Base-by-base conservation (phyloP, 2,329 filamentous ascomycete species). In the Neonectria ditissima region DNA sequence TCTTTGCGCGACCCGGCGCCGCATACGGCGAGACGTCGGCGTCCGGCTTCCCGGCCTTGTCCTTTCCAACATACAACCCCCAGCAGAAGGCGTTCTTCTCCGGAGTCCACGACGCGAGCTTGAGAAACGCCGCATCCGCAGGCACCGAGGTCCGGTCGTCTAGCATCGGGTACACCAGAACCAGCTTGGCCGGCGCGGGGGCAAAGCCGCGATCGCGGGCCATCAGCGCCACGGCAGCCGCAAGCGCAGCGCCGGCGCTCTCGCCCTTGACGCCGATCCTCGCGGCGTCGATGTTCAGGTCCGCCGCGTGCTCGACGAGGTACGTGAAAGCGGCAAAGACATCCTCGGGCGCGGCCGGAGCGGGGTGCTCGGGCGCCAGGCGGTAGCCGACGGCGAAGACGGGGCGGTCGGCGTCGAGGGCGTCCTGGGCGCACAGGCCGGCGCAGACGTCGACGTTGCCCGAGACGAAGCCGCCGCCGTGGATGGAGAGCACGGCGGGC, bases 311-410 rank as follows among this genome's bases (percentile, higher is more conserved):
- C 2, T 65, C 57, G 1, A 48, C 16, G 7, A 72, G 41, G 30
- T 68, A 69, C 11, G n/a, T 63, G 1, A 71, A 52, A 7, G 65
- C 67, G 0, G 63, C 67, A n/a, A 63, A 70, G 6, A 50, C 66
- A 34, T 73, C 71, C 14, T 73, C 66, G 1, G 63, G 47, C 1
- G 59, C 48, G 1, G 60, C 47, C 9, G 69, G 69, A 14, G 56
- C 54, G 6, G 52, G 65, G 32, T 68, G 24, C 53, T 73, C 67
- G 2, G 68, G 70, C 10, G 70, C 67, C 26, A 72, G 62, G 3
- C 69, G 71, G 22, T 72, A 73, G 11, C 62, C 66, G 32, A 73
- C 51, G 3, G 59, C 66, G 55, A 73, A 73, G 2, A 70, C 32
- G 3, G 66, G 62, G 9, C 63, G 68, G 2, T 52, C 59, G 1